These are phyloP conservation scores for Yamadazyma diospyri DNA, from an alignment of 1,139 yeast genomes.

Conservation along the genomic window DNA sequence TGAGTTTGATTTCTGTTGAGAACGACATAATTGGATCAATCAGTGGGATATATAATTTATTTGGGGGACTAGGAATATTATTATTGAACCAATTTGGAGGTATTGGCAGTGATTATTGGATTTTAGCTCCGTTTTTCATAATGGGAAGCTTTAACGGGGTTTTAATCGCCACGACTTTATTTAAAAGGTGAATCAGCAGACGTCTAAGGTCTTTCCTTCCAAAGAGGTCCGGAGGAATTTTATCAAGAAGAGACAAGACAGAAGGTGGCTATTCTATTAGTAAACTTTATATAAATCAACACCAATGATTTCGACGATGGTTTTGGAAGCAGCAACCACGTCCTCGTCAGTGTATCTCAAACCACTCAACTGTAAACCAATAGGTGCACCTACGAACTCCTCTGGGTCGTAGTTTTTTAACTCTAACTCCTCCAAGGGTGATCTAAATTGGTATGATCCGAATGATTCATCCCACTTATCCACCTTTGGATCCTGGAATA, in stretches of 20 bases:
- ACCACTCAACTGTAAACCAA: constrained; percentile 40
- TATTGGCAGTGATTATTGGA: constrained; percentile 52
- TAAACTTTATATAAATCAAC: constrained; percentile 19
- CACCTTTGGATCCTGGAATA: constrained; percentile 49
- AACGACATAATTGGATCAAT: constrained; percentile 52
- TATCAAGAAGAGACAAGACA: no score
- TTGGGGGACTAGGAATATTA: constrained; percentile 70
- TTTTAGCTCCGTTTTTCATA: constrained; percentile 57
- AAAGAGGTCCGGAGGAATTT: no score
- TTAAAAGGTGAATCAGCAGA: no score
- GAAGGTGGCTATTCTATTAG: neutral
- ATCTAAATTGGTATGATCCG: constrained; percentile 30
- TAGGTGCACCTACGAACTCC: constrained; percentile 36
- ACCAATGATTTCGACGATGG: constrained; percentile 26
- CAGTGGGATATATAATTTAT: constrained; percentile 63
- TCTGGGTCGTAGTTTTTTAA: constrained; percentile 31
- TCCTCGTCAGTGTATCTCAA: constrained; percentile 41
- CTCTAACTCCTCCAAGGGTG: constrained; percentile 43
- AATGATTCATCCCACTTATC: constrained; percentile 40
- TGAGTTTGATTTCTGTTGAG: constrained; percentile 38
- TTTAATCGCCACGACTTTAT: constrained; percentile 5
- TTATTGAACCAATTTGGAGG: constrained; percentile 62
- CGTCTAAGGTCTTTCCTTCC: no score
- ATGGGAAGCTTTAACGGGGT: constrained; percentile 42
- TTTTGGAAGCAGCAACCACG: constrained; percentile 38